Base-by-base conservation (phyloP, 2,329 filamentous ascomycete species). In the Botrytis fragariae region DNA sequence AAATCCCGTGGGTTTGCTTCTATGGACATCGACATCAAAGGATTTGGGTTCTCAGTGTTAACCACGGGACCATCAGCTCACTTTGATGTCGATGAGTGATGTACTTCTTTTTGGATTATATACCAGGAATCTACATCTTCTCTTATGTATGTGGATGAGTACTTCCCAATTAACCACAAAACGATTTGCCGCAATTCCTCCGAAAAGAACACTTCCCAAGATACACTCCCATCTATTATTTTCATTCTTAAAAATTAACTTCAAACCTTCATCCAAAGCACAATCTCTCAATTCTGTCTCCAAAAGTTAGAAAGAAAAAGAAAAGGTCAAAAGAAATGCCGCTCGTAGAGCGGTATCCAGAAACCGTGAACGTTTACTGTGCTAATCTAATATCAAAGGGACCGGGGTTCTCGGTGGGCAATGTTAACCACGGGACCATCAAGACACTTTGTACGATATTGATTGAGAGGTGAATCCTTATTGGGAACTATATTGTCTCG, bases 261-360 rank as follows among this genome's bases (percentile, higher is more conserved):
- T 51, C 22, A 6, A 51, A 14, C 1, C 4, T 6, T 14, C 22
- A 51, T 14, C 2, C 9, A 12, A 51, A 51, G 4, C 4, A n/a
- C 10, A 51, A 0, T 10, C 22, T 25, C 10, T 12, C 4, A 9
- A 25, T 48, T 8, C 6, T 25, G 0, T 48, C 22, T 48, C 1
- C 8, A 25, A 16, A 25, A 9, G 6, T 22, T 10, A 1, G 20
- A 48, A 48, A 10, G 4, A 48, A 10, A 1, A 1, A 0, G 0
- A 10, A 48, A 48, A 22, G 25, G 25, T 22, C 2, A 48, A 48
- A 48, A 48, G 45, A 22, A 48, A 48, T 25, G 25, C 45, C 45
- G 22, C 45, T 9, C 45, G 12, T 4, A 6, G 22, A 12, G 45
- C 22, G 22, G 45, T 25, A 51, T 8, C 45, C 45, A 22, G 2